Percentiles rank a stretch among this genome's conserved stretches.
These are phyloP conservation scores for Phyllosticta paracitricarpa DNA, from an alignment of 2,329 filamentous ascomycete genomes.

Conservation along the genomic window DNA sequence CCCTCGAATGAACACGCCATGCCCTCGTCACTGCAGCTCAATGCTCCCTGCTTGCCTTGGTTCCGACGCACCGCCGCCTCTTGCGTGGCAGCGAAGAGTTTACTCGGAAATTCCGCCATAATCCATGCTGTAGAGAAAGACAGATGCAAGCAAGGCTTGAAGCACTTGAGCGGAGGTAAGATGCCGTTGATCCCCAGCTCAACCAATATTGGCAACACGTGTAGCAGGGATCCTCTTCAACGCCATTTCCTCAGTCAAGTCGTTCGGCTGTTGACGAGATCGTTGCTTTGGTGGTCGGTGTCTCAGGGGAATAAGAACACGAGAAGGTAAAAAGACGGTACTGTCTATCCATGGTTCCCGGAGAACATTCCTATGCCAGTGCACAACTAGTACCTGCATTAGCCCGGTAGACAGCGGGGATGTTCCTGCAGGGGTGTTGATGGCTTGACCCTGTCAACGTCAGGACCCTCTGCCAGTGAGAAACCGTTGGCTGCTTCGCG, in stretches of 20 bases:
- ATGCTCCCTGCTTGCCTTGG: neutral
- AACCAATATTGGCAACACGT: neutral
- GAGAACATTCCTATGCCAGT: neutral
- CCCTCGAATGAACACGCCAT: neutral
- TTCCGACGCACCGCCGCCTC: neutral
- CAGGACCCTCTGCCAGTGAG: neutral
- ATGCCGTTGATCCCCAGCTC: neutral
- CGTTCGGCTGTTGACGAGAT: neutral
- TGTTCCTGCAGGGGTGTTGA: neutral
- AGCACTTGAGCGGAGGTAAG: neutral
- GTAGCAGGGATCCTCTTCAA: neutral
- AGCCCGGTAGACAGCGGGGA: neutral
- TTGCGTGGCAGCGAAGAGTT: neutral
- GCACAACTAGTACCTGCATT: neutral
- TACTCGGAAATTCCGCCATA: too few relatives aligned
- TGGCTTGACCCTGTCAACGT: neutral
- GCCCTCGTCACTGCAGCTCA: neutral
- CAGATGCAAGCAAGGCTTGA: too few relatives aligned
- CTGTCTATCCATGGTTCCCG: neutral
- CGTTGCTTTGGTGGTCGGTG: neutral
- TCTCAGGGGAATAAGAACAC: neutral
- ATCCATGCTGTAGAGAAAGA: too few relatives aligned
- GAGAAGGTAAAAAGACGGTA: neutral
- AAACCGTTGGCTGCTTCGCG: neutral
- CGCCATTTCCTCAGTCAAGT: neutral